phyloP scores from a whole-genome alignment of 148 eudicot genomes.

The Tetragonia tetragonoides region DNA sequence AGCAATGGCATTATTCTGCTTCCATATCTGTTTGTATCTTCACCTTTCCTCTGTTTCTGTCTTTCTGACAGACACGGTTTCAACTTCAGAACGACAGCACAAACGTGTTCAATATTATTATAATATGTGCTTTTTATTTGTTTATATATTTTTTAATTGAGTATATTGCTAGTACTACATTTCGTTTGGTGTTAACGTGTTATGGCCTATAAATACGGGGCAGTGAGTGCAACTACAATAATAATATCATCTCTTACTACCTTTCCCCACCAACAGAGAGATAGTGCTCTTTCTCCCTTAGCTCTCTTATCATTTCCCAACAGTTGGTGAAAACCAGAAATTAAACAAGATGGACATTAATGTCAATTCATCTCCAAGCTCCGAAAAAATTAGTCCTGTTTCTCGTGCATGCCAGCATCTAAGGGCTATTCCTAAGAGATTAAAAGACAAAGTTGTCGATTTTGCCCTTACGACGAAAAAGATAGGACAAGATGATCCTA shows the following conservation, averaged over 20 bases:
- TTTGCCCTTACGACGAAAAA: conserved; percentile 10
- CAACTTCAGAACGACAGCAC: not conserved
- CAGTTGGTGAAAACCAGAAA: no score
- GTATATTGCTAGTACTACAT: not conserved
- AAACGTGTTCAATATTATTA: not conserved
- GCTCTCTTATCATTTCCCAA: no score
- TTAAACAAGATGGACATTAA: not conserved
- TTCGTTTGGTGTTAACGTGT: not conserved
- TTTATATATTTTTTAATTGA: not conserved
- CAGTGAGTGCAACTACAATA: not conserved
- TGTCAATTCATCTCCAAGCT: conserved; percentile 2
- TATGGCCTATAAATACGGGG: not conserved
- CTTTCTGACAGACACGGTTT: not conserved
- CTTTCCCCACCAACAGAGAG: no score
- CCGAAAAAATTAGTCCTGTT: not conserved
- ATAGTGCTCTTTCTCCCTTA: no score
- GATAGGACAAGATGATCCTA: conserved; percentile 36
- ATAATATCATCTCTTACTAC: not conserved
- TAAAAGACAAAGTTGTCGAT: conserved; percentile 11
- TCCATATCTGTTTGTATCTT: no score
- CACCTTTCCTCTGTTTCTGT: not conserved
- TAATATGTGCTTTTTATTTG: not conserved
- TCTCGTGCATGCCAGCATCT: conserved; percentile 1
- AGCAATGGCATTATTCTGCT: no score
- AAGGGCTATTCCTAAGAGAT: conserved; percentile 6